These are phyloP conservation scores for Teratosphaeria zuluensis DNA, from an alignment of 2,329 filamentous ascomycete species.

Conservation along the genomic window DNA sequence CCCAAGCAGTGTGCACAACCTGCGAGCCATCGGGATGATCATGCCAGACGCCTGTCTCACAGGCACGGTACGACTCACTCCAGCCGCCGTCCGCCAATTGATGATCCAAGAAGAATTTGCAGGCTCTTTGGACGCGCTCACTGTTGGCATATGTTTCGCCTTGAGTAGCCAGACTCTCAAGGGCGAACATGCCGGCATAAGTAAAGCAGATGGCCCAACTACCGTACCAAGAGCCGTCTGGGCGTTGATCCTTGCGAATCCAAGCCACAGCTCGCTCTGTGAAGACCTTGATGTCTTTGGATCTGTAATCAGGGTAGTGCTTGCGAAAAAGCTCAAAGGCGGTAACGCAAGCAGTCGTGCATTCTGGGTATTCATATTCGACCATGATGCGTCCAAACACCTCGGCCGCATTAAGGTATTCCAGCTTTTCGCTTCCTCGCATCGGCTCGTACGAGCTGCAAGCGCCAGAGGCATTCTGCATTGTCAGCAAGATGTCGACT, in stretches of 20 bases:
- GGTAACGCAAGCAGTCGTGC: conserved; percentile 88
- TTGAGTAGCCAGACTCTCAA: conserved; percentile 72
- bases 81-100: conserved; percentile 88
- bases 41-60: conserved; percentile 64
- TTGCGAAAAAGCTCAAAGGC: conserved; percentile 73
- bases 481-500: conserved; percentile 80
- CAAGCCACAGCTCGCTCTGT: conserved; percentile 66
- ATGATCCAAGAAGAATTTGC: conserved; percentile 74
- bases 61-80: conserved; percentile 89
- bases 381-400: conserved; percentile 98
- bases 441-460: conserved; percentile 84
- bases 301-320: conserved; percentile 71
- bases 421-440: conserved; percentile 66
- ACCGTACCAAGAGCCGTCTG: conserved; percentile 93
- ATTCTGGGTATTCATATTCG: conserved; percentile 96
- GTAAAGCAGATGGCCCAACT: conserved; percentile 98
- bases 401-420: conserved; percentile 87
- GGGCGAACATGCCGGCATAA: conserved; percentile 91
- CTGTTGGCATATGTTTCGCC: conserved; percentile 76
- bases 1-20: conserved; percentile 93
- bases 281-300: conserved; percentile 62
- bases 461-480: conserved; percentile 79
- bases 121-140: conserved; percentile 60
- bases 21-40: conserved; percentile 68
- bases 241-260: conserved; percentile 68